Percentiles rank a stretch among this genome's conserved stretches.
Conservation (phyloP, 768 basidiomycete genomes). For the Daedaleopsis nitida region DNA sequence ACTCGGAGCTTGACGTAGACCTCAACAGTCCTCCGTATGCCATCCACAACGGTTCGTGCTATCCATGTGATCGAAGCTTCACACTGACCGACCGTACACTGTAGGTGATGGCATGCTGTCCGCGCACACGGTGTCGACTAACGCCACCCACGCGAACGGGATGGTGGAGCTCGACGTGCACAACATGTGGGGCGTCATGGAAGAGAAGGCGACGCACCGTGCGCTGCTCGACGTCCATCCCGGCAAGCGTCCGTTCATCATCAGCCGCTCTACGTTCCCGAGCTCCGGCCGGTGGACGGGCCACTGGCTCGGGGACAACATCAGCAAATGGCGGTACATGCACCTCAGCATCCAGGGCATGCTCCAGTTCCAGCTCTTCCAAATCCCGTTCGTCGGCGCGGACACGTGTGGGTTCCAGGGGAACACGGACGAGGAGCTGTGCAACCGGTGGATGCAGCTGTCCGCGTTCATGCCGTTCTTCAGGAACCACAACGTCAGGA, state of each 20-base stretch:
- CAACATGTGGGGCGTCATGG: conserved; percentile 73
- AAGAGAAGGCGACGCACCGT: conserved; percentile 64
- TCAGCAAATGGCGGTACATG: conserved; percentile 74
- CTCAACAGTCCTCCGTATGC: conserved; percentile 65
- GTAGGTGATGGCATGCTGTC: conserved; percentile 55
- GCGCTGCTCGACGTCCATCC: conserved; percentile 56
- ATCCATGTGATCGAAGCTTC: neutral
- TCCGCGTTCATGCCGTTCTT: conserved; percentile 83
- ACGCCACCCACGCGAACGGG: conserved; percentile 69
- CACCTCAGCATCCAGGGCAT: conserved; percentile 71
- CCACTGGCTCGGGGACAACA: conserved; percentile 83
- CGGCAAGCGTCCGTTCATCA: conserved; percentile 69
- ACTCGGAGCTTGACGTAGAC: conserved; percentile 48
- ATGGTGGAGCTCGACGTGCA: conserved; percentile 67
- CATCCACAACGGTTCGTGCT: conserved; percentile 64
- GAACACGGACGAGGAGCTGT: conserved; percentile 80
- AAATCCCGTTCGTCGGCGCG: conserved; percentile 82
- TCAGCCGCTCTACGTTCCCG: conserved; percentile 69
- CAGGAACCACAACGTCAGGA: conserved; percentile 71
- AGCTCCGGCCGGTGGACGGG: conserved; percentile 71
- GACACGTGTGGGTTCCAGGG: conserved; percentile 72
- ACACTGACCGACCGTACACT: neutral
- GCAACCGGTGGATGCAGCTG: conserved; percentile 87
- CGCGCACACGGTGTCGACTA: conserved; percentile 61
- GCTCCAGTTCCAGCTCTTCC: conserved; percentile 82